Evolutionary conservation across 2,329 filamentous ascomycete genomes (phyloP).

Genomic region (Fusarium sarcochroum): DNA sequence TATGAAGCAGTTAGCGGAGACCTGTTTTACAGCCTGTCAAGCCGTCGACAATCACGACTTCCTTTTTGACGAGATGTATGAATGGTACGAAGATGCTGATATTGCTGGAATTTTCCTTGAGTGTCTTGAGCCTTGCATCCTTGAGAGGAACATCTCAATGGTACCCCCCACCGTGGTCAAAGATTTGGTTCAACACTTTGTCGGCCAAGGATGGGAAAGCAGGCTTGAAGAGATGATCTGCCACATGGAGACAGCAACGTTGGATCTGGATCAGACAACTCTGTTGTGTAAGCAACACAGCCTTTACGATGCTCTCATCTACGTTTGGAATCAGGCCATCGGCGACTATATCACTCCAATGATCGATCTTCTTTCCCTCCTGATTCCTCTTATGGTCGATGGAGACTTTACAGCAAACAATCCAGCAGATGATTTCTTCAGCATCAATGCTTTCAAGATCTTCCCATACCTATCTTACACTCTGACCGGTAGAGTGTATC

Average conservation of each 20-base stretch:
- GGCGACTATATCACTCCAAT: conserved; percentile 92
- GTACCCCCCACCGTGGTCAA: conserved; percentile 90
- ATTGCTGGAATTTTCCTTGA: conserved; percentile 85
- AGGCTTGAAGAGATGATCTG: conserved; percentile 95
- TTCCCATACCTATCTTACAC: conserved; percentile 96
- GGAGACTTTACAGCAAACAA: conserved; percentile 67
- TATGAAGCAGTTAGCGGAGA: conserved; percentile 83
- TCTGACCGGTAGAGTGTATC: conserved; percentile 91
- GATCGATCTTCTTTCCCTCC: conserved; percentile 82
- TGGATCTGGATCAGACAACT: conserved; percentile 95
- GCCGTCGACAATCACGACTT: conserved; percentile 85
- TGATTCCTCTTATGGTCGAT: conserved; percentile 71
- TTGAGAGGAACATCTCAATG: conserved; percentile 80
- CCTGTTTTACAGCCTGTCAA: conserved; percentile 86
- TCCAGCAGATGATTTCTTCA: conserved; percentile 72
- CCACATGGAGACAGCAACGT: conserved; percentile 87
- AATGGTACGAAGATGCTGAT: conserved; percentile 86
- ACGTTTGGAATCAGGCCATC: conserved; percentile 95
- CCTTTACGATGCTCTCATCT: conserved; percentile 94
- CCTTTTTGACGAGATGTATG: conserved; percentile 91
- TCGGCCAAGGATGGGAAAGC: conserved; percentile 79
- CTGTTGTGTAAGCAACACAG: conserved; percentile 90
- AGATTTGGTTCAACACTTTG: conserved; percentile 85
- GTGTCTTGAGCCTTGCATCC: conserved; percentile 87
- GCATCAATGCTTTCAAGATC: conserved; percentile 85